Evolutionary conservation across 1,284 basidiomycete genomes (phyloP).

Genomic region (Porogramme epimiltina): DNA sequence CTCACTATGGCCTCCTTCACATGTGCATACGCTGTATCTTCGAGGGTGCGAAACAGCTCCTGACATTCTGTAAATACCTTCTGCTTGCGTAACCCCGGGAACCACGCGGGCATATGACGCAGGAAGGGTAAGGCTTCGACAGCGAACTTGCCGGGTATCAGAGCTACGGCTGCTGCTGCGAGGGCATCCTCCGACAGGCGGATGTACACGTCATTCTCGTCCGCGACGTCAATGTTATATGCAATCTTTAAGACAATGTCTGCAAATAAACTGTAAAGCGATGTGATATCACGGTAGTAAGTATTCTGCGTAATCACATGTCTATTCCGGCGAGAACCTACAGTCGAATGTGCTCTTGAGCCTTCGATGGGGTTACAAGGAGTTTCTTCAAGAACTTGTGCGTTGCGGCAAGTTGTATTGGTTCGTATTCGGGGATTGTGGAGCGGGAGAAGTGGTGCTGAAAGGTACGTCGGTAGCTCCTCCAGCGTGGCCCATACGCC

Average conservation of each 20-base stretch:
- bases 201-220: background rate
- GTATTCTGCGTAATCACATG: background rate
- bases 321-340: background rate
- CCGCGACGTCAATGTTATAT: background rate
- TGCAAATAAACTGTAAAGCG: background rate
- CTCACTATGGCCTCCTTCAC: too few relatives aligned
- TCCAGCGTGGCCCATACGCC: slow-evolving; percentile 10
- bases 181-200: background rate
- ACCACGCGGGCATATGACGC: background rate
- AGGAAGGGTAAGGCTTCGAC: background rate
- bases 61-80: too few relatives aligned
- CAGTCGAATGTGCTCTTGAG: background rate
- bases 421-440: background rate
- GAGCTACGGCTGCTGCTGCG: background rate
- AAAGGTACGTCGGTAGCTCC: slow-evolving; percentile 5
- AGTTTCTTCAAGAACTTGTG: slow-evolving; percentile 14
- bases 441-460: slow-evolving; percentile 20
- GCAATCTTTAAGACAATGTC: background rate
- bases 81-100: too few relatives aligned
- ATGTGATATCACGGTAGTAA: background rate
- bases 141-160: background rate
- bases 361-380: background rate
- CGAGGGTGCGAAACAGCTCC: too few relatives aligned
- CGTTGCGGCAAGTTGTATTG: slow-evolving; percentile 9
- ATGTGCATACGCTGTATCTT: too few relatives aligned